Evolutionary conservation across 139 green algal species (phyloP).

Genomic region (Chlorella sp.): DNA sequence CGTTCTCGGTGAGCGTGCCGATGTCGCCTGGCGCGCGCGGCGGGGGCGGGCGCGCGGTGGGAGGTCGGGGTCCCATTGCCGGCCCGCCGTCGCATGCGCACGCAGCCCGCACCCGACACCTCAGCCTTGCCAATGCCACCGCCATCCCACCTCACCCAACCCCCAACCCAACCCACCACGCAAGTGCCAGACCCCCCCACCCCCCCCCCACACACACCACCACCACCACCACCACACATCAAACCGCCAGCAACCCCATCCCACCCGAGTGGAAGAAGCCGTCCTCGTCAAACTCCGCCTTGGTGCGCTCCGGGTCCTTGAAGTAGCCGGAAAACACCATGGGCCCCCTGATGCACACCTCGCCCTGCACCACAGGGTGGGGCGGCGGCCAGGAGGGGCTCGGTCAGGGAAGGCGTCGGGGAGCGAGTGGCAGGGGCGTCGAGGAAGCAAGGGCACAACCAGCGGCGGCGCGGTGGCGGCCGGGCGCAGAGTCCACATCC

Average conservation of each 20-base stretch:
- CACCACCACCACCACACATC: too few species aligned
- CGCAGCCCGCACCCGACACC: too few species aligned
- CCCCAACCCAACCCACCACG: too few species aligned
- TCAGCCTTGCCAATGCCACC: too few species aligned
- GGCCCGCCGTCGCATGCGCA: too few species aligned
- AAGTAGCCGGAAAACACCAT: slow-evolving; percentile 84
- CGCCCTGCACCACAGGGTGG: slow-evolving; percentile 39
- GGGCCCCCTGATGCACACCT: slow-evolving; percentile 82
- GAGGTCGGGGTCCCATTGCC: too few species aligned
- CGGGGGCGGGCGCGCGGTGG: not conserved
- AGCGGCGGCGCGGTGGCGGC: too few species aligned
- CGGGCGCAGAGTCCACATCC: too few species aligned
- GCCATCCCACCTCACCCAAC: too few species aligned
- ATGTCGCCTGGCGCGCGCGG: slow-evolving; percentile 73
- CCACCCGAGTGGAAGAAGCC: slow-evolving; percentile 78
- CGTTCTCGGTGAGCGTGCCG: slow-evolving; percentile 62
- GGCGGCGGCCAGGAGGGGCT: not conserved
- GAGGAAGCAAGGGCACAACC: too few species aligned
- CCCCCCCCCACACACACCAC: too few species aligned
- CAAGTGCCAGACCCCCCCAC: too few species aligned
- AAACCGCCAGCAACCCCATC: not conserved
- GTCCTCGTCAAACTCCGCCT: slow-evolving; percentile 74
- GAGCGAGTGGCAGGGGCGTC: not conserved
- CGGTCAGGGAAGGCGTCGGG: not conserved
- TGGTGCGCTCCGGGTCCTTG: slow-evolving; percentile 73